A percentile compares a stretch with the other conserved stretches of the same genome.
phyloP scores from a whole-genome alignment of 306 rosid genomes.

The Castanea sativa region DNA sequence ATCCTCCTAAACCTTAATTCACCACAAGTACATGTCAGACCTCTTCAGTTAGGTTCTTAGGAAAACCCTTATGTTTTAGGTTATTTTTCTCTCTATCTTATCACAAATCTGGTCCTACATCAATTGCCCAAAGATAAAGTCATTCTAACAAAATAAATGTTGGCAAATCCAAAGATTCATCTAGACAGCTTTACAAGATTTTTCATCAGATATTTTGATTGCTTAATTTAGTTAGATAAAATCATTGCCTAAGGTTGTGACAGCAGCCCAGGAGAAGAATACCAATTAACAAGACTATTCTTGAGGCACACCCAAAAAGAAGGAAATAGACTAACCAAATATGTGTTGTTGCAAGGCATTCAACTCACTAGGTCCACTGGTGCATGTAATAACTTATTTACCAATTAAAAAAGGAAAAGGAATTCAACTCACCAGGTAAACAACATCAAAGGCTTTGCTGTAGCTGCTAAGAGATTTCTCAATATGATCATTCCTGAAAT shows the following conservation, averaged over 20 bases:
- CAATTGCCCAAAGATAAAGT: background rate
- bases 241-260: background rate
- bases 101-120: too few species aligned
- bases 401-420: background rate
- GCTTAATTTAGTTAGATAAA: background rate
- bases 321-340: background rate
- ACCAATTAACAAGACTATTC: background rate
- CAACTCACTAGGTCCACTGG: slow-evolving; percentile 47
- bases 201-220: background rate
- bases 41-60: too few species aligned
- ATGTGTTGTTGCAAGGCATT: background rate
- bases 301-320: background rate
- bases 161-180: background rate
- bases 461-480: slow-evolving; percentile 72
- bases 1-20: too few species aligned
- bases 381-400: background rate
- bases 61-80: too few species aligned
- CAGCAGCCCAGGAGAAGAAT: background rate
- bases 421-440: slow-evolving; percentile 66
- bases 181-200: background rate
- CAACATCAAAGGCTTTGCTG: slow-evolving; percentile 67
- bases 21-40: too few species aligned
- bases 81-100: too few species aligned
- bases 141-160: background rate
- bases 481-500: slow-evolving; percentile 73